Evolutionary conservation across 1,139 yeast genomes (phyloP).

Genomic region (Taphrina sp.): DNA sequence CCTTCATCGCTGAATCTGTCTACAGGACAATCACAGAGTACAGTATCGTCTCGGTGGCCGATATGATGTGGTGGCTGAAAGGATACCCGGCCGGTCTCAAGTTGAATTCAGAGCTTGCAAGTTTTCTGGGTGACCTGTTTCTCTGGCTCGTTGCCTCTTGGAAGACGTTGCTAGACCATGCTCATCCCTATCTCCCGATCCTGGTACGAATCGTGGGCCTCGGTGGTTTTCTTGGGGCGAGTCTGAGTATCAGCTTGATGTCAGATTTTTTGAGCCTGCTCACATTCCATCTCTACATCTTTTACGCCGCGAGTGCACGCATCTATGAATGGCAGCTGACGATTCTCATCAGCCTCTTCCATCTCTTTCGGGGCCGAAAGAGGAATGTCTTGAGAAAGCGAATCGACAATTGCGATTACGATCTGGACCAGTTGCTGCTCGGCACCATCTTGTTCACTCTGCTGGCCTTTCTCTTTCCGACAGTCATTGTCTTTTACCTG

Average conservation of each 20-base stretch:
- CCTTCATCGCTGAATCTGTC: conserved; percentile 24
- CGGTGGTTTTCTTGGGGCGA: conserved; percentile 53
- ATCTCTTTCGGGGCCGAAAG: conserved; percentile 85
- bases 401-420: conserved; percentile 79
- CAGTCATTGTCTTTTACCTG: conserved; percentile 78
- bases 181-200: conserved; percentile 44
- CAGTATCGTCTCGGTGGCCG: conserved; percentile 47
- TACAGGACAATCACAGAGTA: conserved; percentile 42
- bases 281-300: conserved; percentile 71
- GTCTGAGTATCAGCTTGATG: conserved; percentile 64
- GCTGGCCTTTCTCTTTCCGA: conserved; percentile 74
- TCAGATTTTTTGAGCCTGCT: conserved; percentile 64
- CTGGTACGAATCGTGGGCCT: conserved; percentile 47
- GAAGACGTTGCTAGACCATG: conserved; percentile 44
- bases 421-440: conserved; percentile 77
- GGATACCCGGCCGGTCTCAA: conserved; percentile 93
- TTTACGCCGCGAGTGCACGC: conserved; percentile 75
- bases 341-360: conserved; percentile 69
- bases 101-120: conserved; percentile 79
- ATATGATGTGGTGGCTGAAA: conserved; percentile 70
- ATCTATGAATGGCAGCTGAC: conserved; percentile 73
- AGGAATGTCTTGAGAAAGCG: conserved; percentile 78
- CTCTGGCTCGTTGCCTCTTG: conserved; percentile 81
- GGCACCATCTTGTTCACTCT: conserved; percentile 88
- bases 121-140: conserved; percentile 80